Evolutionary conservation across 345 rosid genomes (phyloP), one percentile per base, ranked within the genome.

Genomic region (Gossypium herbaceum): DNA sequence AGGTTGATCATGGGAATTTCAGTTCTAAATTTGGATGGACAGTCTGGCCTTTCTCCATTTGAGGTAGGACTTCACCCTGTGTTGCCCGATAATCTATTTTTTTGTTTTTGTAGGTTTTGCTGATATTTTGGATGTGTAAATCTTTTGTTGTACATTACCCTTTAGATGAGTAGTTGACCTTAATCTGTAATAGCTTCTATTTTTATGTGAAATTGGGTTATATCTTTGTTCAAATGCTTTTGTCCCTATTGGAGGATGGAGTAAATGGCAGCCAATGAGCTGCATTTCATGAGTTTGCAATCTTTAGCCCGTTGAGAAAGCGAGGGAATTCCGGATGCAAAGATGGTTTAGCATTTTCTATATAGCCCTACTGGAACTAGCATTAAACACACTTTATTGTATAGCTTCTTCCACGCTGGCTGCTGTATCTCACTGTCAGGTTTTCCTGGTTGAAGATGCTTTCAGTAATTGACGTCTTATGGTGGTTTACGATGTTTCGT

Each of bases 1-100:
- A 86, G 98, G 75, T 80, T 95, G 93, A 82, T 88, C 24, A 89
- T 95, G 97, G 92, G 98, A 17, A 77, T 95, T 78, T 95, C 99
- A 7, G 63, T 88, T 77, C 75, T 95, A 63, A 86, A 95, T 82
- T 77, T 93, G 75, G 98, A 90, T 81, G 92, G 91, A 69, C 91
- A 79, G 78, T 77, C 67, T 58, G 86, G 93, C 34, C 86, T 95
- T 80, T 92, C 99, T 85, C 94, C 99, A 20, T 95, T 76, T 74
- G 99, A 95, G 99, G 99, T 95, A 74, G 16, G 78, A 62, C 80
- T 71, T 27, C 67, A 9, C 12, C 12, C 20, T 75, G 47, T 39
- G 12, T 22, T 59, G 5, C 51, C 27, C 55, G 44, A 3, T 50
- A 1, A 16, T 59, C 41, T 76, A 2, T 19, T 11, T 47, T 29